These are phyloP conservation scores for Ilyonectria destructans DNA, from an alignment of 2,329 filamentous ascomycete species.

Conservation along the genomic window DNA sequence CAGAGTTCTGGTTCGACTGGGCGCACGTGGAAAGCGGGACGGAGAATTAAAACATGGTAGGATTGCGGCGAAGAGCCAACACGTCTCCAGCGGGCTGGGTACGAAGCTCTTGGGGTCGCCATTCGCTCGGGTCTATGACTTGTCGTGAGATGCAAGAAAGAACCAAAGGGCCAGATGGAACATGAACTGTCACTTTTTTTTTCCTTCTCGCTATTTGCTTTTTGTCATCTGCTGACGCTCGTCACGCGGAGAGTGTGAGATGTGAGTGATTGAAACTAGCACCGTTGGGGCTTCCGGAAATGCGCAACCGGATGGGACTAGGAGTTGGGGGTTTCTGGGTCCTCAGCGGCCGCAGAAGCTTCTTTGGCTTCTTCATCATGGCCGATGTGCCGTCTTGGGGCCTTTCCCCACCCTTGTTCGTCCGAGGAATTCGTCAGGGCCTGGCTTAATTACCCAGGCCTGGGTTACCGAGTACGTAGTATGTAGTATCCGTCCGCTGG, in stretches of 20 bases:
- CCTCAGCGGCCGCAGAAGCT: slow-evolving; percentile 1
- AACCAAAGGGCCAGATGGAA: not conserved
- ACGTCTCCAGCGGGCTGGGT: slow-evolving; percentile 1
- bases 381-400: not conserved
- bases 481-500: not conserved
- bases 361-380: not conserved
- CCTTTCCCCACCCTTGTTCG: not conserved
- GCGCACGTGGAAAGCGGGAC: slow-evolving; percentile 6
- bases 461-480: not conserved
- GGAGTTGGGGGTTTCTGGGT: not conserved
- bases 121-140: not conserved
- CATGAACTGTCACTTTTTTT: not conserved
- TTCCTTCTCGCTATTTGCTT: not conserved
- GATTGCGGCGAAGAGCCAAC: not conserved
- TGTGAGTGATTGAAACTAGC: slow-evolving; percentile 19
- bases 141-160: not conserved
- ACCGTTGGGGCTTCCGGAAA: slow-evolving; percentile 7
- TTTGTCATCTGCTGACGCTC: slow-evolving; percentile 11
- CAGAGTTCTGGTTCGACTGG: not conserved
- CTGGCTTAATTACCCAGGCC: not conserved
- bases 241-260: slow-evolving; percentile 10
- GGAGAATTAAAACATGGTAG: slow-evolving; percentile 3
- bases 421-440: not conserved
- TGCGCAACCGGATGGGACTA: not conserved
- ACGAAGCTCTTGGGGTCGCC: not conserved